Conservation (phyloP, 768 basidiomycete genomes). For the Pleurotus pulmonarius region DNA sequence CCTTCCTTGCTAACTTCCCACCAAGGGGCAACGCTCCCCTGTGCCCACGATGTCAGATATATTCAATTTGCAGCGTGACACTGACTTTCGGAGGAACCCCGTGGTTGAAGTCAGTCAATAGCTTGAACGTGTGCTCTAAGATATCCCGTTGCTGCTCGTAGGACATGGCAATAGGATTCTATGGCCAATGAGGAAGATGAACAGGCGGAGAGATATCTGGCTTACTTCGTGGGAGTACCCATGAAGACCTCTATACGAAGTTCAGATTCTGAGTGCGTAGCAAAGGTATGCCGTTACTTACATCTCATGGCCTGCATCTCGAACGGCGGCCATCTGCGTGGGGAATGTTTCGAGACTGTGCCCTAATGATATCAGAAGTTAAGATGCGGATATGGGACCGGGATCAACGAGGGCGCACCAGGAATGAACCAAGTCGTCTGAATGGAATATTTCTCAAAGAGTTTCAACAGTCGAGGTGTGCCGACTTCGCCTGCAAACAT, state of each 20-base stretch:
- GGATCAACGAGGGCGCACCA: slow-evolving; percentile 30
- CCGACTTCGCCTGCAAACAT: slow-evolving; percentile 79
- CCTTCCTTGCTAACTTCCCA: slow-evolving; percentile 76
- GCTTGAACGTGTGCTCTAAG: slow-evolving; percentile 57
- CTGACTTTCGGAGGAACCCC: slow-evolving; percentile 48
- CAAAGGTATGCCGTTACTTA: slow-evolving; percentile 19
- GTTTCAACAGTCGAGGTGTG: slow-evolving; percentile 59
- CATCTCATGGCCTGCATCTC: slow-evolving; percentile 75
- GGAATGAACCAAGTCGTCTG: slow-evolving; percentile 77
- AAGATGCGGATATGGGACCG: not conserved
- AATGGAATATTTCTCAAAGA: slow-evolving; percentile 67
- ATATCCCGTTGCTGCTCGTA: slow-evolving; percentile 70
- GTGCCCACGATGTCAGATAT: not conserved
- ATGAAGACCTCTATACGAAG: slow-evolving; percentile 49
- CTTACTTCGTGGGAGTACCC: slow-evolving; percentile 68
- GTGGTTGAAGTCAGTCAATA: slow-evolving; percentile 65
- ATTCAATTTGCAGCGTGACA: not conserved
- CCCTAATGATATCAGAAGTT: slow-evolving; percentile 27
- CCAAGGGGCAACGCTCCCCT: slow-evolving; percentile 72
- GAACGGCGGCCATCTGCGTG: slow-evolving; percentile 60
- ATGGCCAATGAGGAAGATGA: no score
- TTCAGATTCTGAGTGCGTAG: not conserved
- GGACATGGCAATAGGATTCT: slow-evolving; percentile 61
- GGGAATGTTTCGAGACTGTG: slow-evolving; percentile 78
- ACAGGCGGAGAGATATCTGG: not conserved